Base-by-base conservation (phyloP, 1,139 yeast species). In the Groenewaldozyma sp. region DNA sequence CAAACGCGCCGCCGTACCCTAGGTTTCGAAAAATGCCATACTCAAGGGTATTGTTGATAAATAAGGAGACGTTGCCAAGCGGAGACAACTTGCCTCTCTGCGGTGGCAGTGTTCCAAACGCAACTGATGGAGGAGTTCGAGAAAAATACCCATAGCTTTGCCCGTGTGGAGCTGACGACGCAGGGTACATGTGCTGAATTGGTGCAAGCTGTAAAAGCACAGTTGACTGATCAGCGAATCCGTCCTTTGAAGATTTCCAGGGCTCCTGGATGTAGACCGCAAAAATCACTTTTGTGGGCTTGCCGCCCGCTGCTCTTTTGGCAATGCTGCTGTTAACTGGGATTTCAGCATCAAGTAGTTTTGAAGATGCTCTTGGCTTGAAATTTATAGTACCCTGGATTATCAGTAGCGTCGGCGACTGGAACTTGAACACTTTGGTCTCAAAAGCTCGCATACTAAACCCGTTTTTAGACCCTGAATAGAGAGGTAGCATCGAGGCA, bases 381-480 rank as follows among this genome's bases (percentile, higher is more conserved):
- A 38, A 36, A 5, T 34, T 40, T 3, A 44, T 22, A 20, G 36
- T 39, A 9, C 96, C 97, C 3, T 76, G 71, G 0, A 88, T 68
- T 0, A 88, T 47, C 10, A 88, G 49, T 2, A 86, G 56, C 0
- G 95, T 76, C 0, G 95, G 95, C 0, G 95, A 94, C 49, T 74
- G 77, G 95, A 96, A 88, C 54, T 86, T 84, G 64, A 84, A 79
- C 0, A 81, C 83, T 49, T 81, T 84, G 46, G 80, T 73, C 59
- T 88, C 95, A 44, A 88, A 71, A 0, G 95, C 81, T 33, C 94
- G 65, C 70, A 88, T 82, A 0, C 95, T 83, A 54, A 82, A 88
- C 1, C 97, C 97, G 18, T 78, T 70, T 37, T 73, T 75, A 4
- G 87, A 67, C 0, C 94, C 96, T 11, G 74, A 67, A 52, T 80